Evolutionary conservation across 805 yeast genomes (phyloP).

Genomic region (Wickerhamomyces bovis): DNA sequence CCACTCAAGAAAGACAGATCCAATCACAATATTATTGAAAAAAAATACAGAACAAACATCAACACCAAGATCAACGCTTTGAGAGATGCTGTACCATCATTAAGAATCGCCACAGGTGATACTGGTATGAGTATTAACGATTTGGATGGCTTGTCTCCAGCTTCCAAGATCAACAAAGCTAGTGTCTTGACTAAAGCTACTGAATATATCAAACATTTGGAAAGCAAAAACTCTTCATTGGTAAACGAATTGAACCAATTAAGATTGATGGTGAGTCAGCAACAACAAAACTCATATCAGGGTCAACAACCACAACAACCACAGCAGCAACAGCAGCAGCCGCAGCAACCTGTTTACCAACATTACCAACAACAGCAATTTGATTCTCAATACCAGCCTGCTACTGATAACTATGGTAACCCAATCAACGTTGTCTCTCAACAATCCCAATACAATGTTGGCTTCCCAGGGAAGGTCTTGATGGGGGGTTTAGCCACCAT

Average conservation of each 20-base stretch:
- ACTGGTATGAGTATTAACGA: conserved; percentile 38
- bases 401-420: conserved; percentile 19
- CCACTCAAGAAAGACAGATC: conserved; percentile 45
- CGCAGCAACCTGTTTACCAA: neutral
- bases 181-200: conserved; percentile 72
- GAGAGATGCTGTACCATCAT: conserved; percentile 72
- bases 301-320: conserved; percentile 10
- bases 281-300: conserved; percentile 11
- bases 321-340: neutral
- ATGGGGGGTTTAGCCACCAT: conserved; percentile 47
- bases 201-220: conserved; percentile 72
- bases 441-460: conserved; percentile 20
- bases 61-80: conserved; percentile 63
- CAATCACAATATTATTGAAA: conserved; percentile 76
- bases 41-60: conserved; percentile 73
- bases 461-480: conserved; percentile 31
- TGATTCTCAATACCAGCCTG: conserved; percentile 20
- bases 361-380: conserved; percentile 4
- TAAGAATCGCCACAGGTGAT: conserved; percentile 55
- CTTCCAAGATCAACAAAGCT: conserved; percentile 71
- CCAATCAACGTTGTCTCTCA: conserved; percentile 21
- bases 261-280: conserved; percentile 17
- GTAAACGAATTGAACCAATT: conserved; percentile 48
- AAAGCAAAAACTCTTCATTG: conserved; percentile 35
- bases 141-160: conserved; percentile 72